Evolutionary conservation across 1,284 basidiomycete species (phyloP).

Genomic region (Cystobasidium sp.): DNA sequence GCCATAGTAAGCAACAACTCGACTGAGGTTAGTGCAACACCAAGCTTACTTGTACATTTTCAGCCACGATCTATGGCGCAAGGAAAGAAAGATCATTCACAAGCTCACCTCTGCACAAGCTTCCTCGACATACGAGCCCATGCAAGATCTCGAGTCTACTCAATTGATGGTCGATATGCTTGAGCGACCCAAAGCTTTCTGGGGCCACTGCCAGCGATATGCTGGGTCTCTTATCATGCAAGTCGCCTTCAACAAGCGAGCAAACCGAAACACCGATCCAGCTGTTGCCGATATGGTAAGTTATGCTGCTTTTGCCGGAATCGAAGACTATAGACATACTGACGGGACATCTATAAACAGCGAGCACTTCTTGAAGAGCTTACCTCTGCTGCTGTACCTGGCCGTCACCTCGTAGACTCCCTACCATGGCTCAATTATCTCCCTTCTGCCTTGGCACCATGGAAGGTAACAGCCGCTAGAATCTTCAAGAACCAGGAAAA

Average conservation of each 20-base stretch:
- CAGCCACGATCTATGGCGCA: constrained; percentile 50
- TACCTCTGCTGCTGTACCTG: constrained; percentile 50
- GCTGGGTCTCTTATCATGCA: constrained; percentile 55
- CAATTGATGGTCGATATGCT: constrained; percentile 52
- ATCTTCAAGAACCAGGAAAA: constrained; percentile 46
- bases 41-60: not conserved
- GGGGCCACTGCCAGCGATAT: constrained; percentile 54
- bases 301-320: not conserved
- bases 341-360: not conserved
- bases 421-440: constrained; percentile 52
- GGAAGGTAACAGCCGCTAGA: constrained; percentile 49
- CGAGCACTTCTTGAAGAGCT: constrained; percentile 33
- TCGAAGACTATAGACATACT: not conserved
- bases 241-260: constrained; percentile 54
- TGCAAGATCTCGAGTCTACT: constrained; percentile 52
- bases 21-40: not conserved
- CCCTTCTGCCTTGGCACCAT: constrained; percentile 51
- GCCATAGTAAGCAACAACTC: constrained; percentile 45
- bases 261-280: constrained; percentile 48
- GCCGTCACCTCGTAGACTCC: constrained; percentile 53
- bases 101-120: constrained; percentile 49
- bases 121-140: constrained; percentile 51
- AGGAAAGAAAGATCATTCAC: constrained; percentile 52
- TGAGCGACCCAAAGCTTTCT: constrained; percentile 48
- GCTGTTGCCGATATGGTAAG: constrained; percentile 51